Evolutionary conservation across 345 rosid genomes (phyloP), one percentile per base, ranked within the genome.

Genomic region (Kandelia obovata): DNA sequence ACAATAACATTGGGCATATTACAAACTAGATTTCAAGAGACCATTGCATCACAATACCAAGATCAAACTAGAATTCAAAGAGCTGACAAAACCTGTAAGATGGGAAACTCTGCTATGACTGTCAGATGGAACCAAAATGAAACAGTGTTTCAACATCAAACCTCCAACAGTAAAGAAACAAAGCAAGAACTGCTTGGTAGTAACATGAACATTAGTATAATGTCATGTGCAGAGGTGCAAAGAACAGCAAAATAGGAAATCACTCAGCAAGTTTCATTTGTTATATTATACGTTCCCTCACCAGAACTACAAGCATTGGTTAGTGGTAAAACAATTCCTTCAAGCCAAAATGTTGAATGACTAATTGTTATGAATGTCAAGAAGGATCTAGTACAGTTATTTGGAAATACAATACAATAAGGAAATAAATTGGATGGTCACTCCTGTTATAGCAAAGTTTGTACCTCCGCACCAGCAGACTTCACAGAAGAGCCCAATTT

Each of bases 401-500:
- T 16, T 9, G 1, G 25, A 15, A 70, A 32, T 34, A 58, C 6
- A 34, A 34, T 34, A 34, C 17, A 31, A 55, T 55, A 16, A 21
- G 1, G 47, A 64, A 4, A 7, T 64, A 32, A 32, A 46, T 15
- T 43, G 37, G 66, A 71, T 53, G 7, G 59, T 34, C 26, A 31
- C 28, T 16, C 16, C 64, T 8, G 64, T 31, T n/a, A 68, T 63
- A 31, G 64, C 37, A 78, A 71, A 25, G 46, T 49, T 26, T 71
- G 71, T 78, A 93, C 99, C 93, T 95, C 89, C 4, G 88, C 80
- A 68, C 77, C 87, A 79, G 82, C 46, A 56, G 83, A 81, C 77
- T 86, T 87, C 74, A 84, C 88, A 72, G 97, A 92, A 59, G 84
- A 87, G 64, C 96, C 99, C 69, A 95, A 76, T 73, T 84, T 82